Percentiles rank a stretch among this genome's conserved stretches.
These are phyloP conservation scores for Malbranchea cinnamomea DNA, from an alignment of 2,329 filamentous ascomycete genomes.

Conservation along the genomic window DNA sequence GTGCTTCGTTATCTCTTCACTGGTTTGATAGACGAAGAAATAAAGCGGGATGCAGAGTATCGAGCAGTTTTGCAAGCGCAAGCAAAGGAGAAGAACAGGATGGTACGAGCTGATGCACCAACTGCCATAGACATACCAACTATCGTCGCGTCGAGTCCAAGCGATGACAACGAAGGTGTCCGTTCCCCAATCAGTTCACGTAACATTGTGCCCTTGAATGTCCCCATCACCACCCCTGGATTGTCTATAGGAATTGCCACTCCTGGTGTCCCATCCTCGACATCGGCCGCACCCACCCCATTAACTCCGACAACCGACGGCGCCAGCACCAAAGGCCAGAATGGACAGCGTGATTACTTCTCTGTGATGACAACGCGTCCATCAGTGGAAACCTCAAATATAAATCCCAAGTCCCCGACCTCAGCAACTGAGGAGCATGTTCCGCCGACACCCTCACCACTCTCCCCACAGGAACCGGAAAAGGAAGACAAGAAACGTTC, in stretches of 20 bases:
- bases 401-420: constrained; percentile 21
- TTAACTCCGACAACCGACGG: constrained; percentile 17
- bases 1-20: constrained; percentile 83
- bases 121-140: constrained; percentile 44
- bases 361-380: constrained; percentile 2
- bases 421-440: constrained; percentile 10
- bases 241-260: constrained; percentile 66
- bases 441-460: neutral
- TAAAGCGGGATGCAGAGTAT: constrained; percentile 61
- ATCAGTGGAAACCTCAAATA: constrained; percentile 14
- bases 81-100: constrained; percentile 42
- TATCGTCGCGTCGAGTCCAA: constrained; percentile 5
- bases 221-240: constrained; percentile 55
- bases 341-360: constrained; percentile 8
- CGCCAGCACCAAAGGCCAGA: constrained; percentile 1
- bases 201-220: too few relatives aligned
- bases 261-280: constrained; percentile 31
- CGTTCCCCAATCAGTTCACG: too few relatives aligned
- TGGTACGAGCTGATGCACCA: constrained; percentile 44
- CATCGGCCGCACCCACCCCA: too few relatives aligned
- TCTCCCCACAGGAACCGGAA: constrained; percentile 14
- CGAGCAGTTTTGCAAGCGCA: constrained; percentile 53
- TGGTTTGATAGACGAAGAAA: constrained; percentile 78
- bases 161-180: too few relatives aligned
- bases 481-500: constrained; percentile 44